A percentile compares a stretch with the other conserved stretches of the same genome.
Evolutionary conservation across 139 green algal species (phyloP).

Genomic region (Haematococcus sp.): DNA sequence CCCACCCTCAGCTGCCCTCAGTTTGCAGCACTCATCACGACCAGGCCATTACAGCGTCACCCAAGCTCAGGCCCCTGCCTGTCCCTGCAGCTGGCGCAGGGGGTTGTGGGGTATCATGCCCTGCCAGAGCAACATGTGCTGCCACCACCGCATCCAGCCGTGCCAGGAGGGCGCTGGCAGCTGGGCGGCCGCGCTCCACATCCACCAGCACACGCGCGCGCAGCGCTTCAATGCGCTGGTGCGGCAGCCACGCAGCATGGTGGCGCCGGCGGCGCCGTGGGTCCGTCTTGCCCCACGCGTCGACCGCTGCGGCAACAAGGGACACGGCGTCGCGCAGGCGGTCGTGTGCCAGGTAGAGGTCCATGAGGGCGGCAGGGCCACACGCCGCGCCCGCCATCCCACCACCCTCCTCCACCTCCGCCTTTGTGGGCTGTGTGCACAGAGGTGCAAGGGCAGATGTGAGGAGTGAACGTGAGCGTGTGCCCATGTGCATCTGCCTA

Average conservation of each 20-base stretch:
- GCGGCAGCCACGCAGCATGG: conserved; percentile 25
- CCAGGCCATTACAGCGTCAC: no score
- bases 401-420: not conserved
- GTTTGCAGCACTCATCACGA: no score
- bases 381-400: not conserved
- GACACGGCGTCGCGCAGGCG: conserved; percentile 19
- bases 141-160: no score
- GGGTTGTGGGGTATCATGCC: no score
- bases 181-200: not conserved
- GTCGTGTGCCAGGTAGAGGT: conserved; percentile 29
- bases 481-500: no score
- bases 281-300: conserved; percentile 16
- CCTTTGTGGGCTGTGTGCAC: not conserved
- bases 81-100: no score
- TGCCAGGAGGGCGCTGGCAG: no score
- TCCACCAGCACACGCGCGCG: not conserved
- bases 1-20: no score
- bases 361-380: conserved; percentile 26
- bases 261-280: conserved; percentile 2
- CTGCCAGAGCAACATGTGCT: no score
- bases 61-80: no score
- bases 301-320: conserved; percentile 9
- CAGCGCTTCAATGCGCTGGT: conserved; percentile 14
- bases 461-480: no score
- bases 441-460: no score